phyloP scores from a whole-genome alignment of 2,329 filamentous ascomycete species.

The Xylariaceae sp. region DNA sequence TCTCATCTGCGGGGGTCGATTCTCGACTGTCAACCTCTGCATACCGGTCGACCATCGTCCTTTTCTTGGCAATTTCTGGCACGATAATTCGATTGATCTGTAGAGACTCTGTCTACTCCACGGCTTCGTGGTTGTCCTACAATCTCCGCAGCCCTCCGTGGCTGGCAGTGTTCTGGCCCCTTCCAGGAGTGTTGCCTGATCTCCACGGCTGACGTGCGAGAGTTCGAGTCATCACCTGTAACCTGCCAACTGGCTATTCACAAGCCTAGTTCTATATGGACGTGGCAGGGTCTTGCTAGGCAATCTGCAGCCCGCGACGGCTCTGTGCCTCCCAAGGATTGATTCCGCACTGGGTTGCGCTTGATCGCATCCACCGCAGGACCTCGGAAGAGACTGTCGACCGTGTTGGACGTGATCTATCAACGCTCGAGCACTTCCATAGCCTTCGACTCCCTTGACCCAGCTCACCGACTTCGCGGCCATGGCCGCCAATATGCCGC shows the following conservation, averaged over 20 bases:
- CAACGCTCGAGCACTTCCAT: too few species aligned
- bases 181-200: neutral
- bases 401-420: slow-evolving; percentile 10
- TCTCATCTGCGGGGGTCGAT: too few species aligned
- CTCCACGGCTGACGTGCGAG: neutral
- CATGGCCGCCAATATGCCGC: slow-evolving; percentile 55
- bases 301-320: slow-evolving; percentile 8
- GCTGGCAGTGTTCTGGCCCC: neutral
- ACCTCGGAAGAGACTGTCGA: neutral
- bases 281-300: slow-evolving; percentile 10
- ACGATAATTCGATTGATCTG: neutral
- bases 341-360: neutral
- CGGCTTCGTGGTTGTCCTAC: too few species aligned
- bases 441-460: too few species aligned
- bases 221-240: slow-evolving; percentile 1
- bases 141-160: neutral
- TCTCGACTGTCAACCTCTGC: too few species aligned
- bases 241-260: slow-evolving; percentile 2
- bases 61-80: neutral
- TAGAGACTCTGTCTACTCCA: neutral
- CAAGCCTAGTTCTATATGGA: slow-evolving; percentile 12
- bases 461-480: slow-evolving; percentile 29
- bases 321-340: slow-evolving; percentile 5
- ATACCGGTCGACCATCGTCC: neutral
- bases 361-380: neutral